A percentile compares a stretch with the other conserved stretches of the same genome.
Evolutionary conservation across 768 basidiomycete genomes (phyloP).

Genomic region (Holtermanniella nyarrowii): DNA sequence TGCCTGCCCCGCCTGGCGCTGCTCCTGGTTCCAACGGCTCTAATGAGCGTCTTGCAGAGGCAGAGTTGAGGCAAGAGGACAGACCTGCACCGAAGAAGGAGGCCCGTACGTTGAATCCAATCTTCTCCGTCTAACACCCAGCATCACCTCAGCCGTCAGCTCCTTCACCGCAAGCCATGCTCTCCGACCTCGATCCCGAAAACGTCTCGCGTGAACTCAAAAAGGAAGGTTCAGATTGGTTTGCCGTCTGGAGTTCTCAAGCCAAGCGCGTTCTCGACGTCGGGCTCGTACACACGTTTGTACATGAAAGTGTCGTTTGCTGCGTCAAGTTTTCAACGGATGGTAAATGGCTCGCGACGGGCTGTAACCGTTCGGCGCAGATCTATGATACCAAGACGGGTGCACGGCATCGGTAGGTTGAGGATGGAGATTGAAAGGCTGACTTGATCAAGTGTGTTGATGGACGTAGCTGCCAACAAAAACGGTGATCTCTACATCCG

Average conservation of each 20-base stretch:
- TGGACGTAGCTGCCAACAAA: conserved; percentile 64
- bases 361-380: conserved; percentile 90
- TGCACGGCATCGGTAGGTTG: conserved; percentile 64
- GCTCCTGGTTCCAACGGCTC: conserved; percentile 31
- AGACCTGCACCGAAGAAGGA: neutral
- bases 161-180: conserved; percentile 25
- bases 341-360: conserved; percentile 84
- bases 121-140: neutral
- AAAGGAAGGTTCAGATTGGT: conserved; percentile 78
- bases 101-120: neutral
- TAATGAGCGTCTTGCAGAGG: no score
- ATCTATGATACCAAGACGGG: conserved; percentile 90
- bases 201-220: conserved; percentile 42
- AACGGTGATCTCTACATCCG: conserved; percentile 76
- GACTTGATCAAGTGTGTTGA: conserved; percentile 46
- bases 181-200: conserved; percentile 42
- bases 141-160: conserved; percentile 1
- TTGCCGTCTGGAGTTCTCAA: conserved; percentile 74
- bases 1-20: conserved; percentile 23
- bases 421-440: neutral
- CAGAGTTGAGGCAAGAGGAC: no score
- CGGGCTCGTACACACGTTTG: conserved; percentile 68
- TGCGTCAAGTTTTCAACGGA: conserved; percentile 92
- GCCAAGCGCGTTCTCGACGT: conserved; percentile 71
- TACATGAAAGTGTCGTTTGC: conserved; percentile 80